Evolutionary conservation across 139 green algal species (phyloP).

Genomic region (Gonium pectorale): DNA sequence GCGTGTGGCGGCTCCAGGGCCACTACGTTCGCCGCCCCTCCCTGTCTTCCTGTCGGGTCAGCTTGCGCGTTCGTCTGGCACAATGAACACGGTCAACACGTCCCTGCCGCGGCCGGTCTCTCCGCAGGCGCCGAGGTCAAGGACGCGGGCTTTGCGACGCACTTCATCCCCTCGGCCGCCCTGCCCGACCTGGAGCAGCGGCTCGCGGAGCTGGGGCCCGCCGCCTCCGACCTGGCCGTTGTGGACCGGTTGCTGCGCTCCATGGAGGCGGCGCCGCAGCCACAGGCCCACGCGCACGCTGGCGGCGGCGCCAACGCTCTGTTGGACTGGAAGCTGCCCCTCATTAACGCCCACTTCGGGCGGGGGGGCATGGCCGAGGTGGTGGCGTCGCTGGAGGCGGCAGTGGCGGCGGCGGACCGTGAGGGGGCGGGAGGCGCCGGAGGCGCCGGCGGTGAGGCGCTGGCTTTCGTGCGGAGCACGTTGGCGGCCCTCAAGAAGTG

Average conservation of each 20-base stretch:
- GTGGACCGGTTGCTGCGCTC: slow-evolving; percentile 25
- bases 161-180: slow-evolving; percentile 77
- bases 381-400: slow-evolving; percentile 41
- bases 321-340: slow-evolving; percentile 43
- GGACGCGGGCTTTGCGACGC: slow-evolving; percentile 85
- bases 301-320: slow-evolving; percentile 2
- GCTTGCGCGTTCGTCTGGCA: too few relatives aligned
- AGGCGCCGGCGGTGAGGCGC: background rate
- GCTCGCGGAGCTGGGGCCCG: slow-evolving; percentile 49
- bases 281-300: background rate
- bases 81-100: too few relatives aligned
- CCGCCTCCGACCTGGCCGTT: slow-evolving; percentile 12
- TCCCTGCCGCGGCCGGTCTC: too few relatives aligned
- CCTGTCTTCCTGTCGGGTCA: too few relatives aligned
- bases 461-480: slow-evolving; percentile 24
- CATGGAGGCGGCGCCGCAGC: slow-evolving; percentile 11
- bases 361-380: slow-evolving; percentile 26
- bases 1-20: too few relatives aligned
- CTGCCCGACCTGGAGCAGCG: slow-evolving; percentile 63
- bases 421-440: background rate
- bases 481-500: slow-evolving; percentile 49
- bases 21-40: too few relatives aligned
- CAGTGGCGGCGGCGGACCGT: slow-evolving; percentile 1
- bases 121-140: slow-evolving; percentile 76
- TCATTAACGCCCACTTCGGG: slow-evolving; percentile 54